A percentile compares a stretch with the other conserved stretches of the same genome.
These are phyloP conservation scores for Cladosporium halotolerans DNA, from an alignment of 2,329 filamentous ascomycete genomes.

Conservation along the genomic window DNA sequence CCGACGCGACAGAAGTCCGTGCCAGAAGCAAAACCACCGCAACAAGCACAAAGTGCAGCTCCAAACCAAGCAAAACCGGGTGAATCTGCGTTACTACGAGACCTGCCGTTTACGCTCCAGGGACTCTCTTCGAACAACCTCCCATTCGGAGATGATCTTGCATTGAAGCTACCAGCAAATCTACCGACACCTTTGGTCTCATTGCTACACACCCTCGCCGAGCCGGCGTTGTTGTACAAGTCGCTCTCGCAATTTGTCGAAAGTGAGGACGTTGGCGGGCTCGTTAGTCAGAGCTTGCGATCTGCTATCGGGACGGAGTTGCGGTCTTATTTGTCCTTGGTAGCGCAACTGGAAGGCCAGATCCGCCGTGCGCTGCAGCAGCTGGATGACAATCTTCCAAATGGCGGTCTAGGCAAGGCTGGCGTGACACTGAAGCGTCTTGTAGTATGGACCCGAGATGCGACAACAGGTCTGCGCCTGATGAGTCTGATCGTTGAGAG, in stretches of 20 bases:
- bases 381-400: constrained; percentile 61
- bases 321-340: constrained; percentile 79
- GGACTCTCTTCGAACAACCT: constrained; percentile 83
- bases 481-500: constrained; percentile 95
- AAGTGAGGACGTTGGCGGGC: constrained; percentile 63
- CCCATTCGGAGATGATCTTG: constrained; percentile 63
- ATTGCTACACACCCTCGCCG: constrained; percentile 80
- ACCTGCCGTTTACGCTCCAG: constrained; percentile 88
- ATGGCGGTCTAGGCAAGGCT: constrained; percentile 70
- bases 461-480: constrained; percentile 86
- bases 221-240: constrained; percentile 87
- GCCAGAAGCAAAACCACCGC: not conserved
- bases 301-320: constrained; percentile 81
- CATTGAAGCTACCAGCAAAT: constrained; percentile 68
- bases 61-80: constrained; percentile 22
- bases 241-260: constrained; percentile 76
- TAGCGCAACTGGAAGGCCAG: constrained; percentile 87
- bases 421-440: constrained; percentile 93
- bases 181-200: constrained; percentile 81
- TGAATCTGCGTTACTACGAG: constrained; percentile 48
- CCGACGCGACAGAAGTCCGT: constrained; percentile 19
- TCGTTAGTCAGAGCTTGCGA: constrained; percentile 87
- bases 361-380: constrained; percentile 75
- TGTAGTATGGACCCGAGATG: constrained; percentile 94
- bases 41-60: constrained; percentile 14